These are phyloP conservation scores for Penstemon barbatus DNA, from an alignment of 257 asterid genomes.

Conservation along the genomic window DNA sequence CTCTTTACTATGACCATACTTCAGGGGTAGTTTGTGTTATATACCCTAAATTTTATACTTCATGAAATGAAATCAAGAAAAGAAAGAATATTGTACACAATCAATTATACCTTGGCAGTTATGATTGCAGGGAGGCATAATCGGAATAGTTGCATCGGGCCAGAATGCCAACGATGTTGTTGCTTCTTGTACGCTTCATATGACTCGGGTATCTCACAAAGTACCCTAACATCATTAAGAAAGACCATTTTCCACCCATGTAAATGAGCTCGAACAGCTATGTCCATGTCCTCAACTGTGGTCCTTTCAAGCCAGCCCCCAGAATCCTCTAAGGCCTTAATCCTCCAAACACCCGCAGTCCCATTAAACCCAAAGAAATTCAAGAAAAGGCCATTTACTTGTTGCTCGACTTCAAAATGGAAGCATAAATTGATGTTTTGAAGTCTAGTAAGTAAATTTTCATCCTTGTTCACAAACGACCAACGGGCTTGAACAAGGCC, in stretches of 20 bases:
- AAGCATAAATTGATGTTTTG: slow-evolving; percentile 48
- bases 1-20: no score
- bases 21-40: no score
- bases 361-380: slow-evolving; percentile 56
- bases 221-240: slow-evolving; percentile 47
- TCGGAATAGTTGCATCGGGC: slow-evolving; percentile 52
- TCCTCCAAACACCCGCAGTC: slow-evolving; percentile 59
- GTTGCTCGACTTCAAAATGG: slow-evolving; percentile 59
- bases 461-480: slow-evolving; percentile 51
- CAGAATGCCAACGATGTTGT: slow-evolving; percentile 57
- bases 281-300: slow-evolving; percentile 54
- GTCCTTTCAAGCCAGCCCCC: slow-evolving; percentile 62
- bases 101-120: slow-evolving; percentile 36
- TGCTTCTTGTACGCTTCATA: slow-evolving; percentile 54
- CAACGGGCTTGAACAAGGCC: slow-evolving; percentile 55
- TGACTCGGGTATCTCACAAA: slow-evolving; percentile 50
- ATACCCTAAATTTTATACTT: no score
- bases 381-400: slow-evolving; percentile 42
- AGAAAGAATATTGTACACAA: not conserved
- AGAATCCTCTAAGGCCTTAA: slow-evolving; percentile 48
- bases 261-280: slow-evolving; percentile 52
- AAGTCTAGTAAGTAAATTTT: slow-evolving; percentile 44
- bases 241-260: slow-evolving; percentile 47
- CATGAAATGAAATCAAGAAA: not conserved
- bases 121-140: slow-evolving; percentile 42